These are phyloP conservation scores for Aspergillus candidus DNA, from an alignment of 2,329 filamentous ascomycete species.

Conservation along the genomic window DNA sequence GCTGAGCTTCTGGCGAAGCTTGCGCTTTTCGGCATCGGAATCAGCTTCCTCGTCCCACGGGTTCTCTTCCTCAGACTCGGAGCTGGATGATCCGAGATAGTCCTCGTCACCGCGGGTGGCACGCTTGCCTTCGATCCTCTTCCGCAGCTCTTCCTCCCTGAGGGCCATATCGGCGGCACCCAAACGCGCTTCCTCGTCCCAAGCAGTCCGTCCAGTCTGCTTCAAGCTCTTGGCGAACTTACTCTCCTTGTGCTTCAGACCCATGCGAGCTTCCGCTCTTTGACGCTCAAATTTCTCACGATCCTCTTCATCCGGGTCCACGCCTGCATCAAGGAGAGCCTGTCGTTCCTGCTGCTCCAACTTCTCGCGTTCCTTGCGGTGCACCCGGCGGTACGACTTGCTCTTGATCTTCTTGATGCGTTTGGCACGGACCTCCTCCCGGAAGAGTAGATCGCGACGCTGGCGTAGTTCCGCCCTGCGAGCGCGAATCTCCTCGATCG, in stretches of 20 bases:
- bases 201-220: slow-evolving; percentile 70
- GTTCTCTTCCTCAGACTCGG: slow-evolving; percentile 56
- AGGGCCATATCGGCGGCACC: slow-evolving; percentile 75
- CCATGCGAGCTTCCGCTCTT: slow-evolving; percentile 78
- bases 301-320: slow-evolving; percentile 59
- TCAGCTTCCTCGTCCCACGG: slow-evolving; percentile 53
- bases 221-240: slow-evolving; percentile 87
- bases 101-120: slow-evolving; percentile 58
- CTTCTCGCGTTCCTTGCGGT: slow-evolving; percentile 69
- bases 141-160: slow-evolving; percentile 73
- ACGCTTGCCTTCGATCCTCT: slow-evolving; percentile 68
- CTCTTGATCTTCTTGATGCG: slow-evolving; percentile 99
- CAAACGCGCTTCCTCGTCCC: slow-evolving; percentile 79
- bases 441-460: slow-evolving; percentile 76
- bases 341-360: slow-evolving; percentile 53
- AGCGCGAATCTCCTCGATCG: slow-evolving; percentile 65
- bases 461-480: slow-evolving; percentile 68
- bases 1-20: slow-evolving; percentile 37
- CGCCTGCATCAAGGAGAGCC: slow-evolving; percentile 53
- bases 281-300: slow-evolving; percentile 63
- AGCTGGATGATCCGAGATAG: slow-evolving; percentile 45
- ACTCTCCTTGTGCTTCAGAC: slow-evolving; percentile 76
- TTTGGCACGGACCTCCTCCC: slow-evolving; percentile 81
- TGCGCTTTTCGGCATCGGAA: slow-evolving; percentile 31
- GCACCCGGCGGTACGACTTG: slow-evolving; percentile 86